A percentile compares a stretch with the other conserved stretches of the same genome.
These are phyloP conservation scores for Epichloe sp. DNA, from an alignment of 2,329 filamentous ascomycete genomes.

Conservation along the genomic window DNA sequence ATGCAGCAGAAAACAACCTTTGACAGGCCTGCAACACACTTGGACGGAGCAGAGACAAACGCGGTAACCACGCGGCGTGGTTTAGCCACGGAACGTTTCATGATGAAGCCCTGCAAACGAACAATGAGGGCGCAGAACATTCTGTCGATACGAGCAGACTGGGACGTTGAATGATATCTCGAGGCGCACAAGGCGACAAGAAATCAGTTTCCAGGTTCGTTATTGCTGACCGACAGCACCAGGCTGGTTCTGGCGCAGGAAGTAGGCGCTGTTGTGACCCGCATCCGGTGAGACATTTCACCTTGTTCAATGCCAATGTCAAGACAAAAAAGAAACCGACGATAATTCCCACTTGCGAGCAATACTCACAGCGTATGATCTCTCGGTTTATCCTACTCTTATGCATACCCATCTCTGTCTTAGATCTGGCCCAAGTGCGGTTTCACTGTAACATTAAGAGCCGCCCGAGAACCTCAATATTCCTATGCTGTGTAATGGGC, in stretches of 20 bases:
- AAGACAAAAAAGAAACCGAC: not conserved
- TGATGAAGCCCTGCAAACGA: not conserved
- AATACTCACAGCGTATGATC: not conserved
- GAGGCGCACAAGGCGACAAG: not conserved
- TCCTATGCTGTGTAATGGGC: not conserved
- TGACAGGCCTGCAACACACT: too few species aligned
- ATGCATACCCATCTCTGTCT: not conserved
- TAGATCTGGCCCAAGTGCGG: not conserved
- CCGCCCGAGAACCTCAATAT: not conserved
- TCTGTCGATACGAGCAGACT: not conserved
- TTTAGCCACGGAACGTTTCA: not conserved
- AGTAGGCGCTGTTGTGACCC: constrained; percentile 1
- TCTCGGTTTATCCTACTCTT: not conserved
- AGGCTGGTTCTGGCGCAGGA: not conserved
- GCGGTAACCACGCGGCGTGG: not conserved
- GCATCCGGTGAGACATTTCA: not conserved
- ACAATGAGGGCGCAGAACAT: not conserved
- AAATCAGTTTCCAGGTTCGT: not conserved
- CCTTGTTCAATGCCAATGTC: not conserved
- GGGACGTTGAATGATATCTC: not conserved
- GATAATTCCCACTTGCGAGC: not conserved
- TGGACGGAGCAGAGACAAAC: not conserved
- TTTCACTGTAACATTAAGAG: not conserved
- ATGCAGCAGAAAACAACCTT: too few species aligned
- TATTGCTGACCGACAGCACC: not conserved